Percentiles rank a stretch among this genome's conserved stretches.
phyloP scores from a whole-genome alignment of 768 basidiomycete species.

The Auricularia cornea region DNA sequence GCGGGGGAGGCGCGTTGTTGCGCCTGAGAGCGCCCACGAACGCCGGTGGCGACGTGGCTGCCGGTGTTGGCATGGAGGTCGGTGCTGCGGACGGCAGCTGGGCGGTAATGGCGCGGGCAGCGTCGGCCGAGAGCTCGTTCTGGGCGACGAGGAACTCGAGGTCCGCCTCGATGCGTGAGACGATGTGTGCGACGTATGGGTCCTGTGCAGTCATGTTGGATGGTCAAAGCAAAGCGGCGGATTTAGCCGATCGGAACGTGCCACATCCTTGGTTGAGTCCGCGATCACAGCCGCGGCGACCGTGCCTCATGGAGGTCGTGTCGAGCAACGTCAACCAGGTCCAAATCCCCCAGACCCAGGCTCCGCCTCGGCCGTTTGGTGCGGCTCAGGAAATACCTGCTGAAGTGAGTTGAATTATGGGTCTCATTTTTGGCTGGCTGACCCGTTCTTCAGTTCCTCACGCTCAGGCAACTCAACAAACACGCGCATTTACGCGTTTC shows the following conservation, averaged over 20 bases:
- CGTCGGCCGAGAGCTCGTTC: conserved; percentile 41
- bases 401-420: neutral
- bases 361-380: neutral
- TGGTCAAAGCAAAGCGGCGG: neutral
- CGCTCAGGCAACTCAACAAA: conserved; percentile 42
- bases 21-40: neutral
- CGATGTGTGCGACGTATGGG: conserved; percentile 51
- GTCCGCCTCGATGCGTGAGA: conserved; percentile 48
- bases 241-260: neutral
- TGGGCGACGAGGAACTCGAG: conserved; percentile 51
- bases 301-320: neutral
- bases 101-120: conserved; percentile 41
- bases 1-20: conserved; percentile 3
- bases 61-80: conserved; percentile 32
- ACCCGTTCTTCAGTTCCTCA: conserved; percentile 25
- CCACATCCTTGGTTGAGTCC: too few relatives aligned
- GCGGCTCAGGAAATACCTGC: neutral
- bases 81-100: conserved; percentile 30
- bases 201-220: conserved; percentile 1
- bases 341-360: neutral
- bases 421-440: neutral
- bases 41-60: conserved; percentile 25
- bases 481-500: conserved; percentile 59
- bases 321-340: neutral
- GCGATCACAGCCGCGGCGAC: neutral